phyloP scores from a whole-genome alignment of 805 yeast species.

The Priceomyces fermenticarens region DNA sequence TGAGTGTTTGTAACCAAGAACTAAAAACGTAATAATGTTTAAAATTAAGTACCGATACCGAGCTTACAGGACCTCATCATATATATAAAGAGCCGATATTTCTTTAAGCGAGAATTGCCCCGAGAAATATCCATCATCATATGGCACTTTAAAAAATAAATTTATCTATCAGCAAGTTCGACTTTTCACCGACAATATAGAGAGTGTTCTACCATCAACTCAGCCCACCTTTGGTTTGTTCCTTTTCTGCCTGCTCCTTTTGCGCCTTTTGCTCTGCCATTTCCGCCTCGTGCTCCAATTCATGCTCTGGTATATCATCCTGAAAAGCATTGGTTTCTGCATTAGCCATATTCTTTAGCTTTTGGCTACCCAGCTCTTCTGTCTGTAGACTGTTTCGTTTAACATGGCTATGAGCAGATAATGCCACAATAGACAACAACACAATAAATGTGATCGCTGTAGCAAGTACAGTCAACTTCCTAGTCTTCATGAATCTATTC shows the following conservation, averaged over 20 bases:
- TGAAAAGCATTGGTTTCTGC: background rate
- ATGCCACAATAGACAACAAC: constrained; percentile 24
- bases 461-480: constrained; percentile 21
- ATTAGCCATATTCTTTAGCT: background rate
- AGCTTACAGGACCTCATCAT: no score
- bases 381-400: constrained; percentile 10
- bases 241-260: constrained; percentile 3
- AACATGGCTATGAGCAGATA: constrained; percentile 25
- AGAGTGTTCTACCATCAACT: no score
- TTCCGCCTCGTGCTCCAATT: constrained; percentile 7
- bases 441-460: constrained; percentile 20
- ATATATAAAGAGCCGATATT: no score
- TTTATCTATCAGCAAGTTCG: no score
- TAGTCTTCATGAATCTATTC: constrained; percentile 30
- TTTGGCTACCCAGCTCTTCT: constrained; percentile 10
- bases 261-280: constrained; percentile 1
- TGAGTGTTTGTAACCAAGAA: no score
- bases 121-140: no score
- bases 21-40: no score
- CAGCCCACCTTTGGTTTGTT: background rate
- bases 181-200: no score
- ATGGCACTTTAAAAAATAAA: no score
- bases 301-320: constrained; percentile 2
- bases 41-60: no score
- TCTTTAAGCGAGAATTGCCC: no score